Evolutionary conservation across 2,329 filamentous ascomycete species (phyloP).

Genomic region (Monosporascus ibericus): DNA sequence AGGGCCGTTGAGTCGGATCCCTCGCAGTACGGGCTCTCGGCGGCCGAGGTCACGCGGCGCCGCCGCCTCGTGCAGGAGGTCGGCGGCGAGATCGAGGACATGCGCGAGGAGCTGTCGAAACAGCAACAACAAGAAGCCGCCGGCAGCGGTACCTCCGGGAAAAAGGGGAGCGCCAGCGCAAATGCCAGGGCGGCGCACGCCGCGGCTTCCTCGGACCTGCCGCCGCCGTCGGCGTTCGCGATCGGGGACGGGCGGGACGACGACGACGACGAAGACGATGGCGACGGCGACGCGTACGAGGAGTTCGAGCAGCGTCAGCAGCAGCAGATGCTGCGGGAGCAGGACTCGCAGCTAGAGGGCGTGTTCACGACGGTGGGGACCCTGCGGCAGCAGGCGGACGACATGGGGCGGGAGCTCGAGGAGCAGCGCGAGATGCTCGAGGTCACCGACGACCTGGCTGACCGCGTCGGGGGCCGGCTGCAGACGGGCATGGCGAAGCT

Average conservation of each 20-base stretch:
- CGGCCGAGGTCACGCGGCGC: conserved; percentile 74
- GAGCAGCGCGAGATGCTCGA: conserved; percentile 89
- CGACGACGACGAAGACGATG: conserved; percentile 31
- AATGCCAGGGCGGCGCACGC: conserved; percentile 24
- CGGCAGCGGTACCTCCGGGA: not conserved
- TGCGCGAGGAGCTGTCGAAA: conserved; percentile 74
- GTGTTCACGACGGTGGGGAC: conserved; percentile 93
- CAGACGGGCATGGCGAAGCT: conserved; percentile 84
- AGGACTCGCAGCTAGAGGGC: conserved; percentile 87
- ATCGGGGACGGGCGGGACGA: conserved; percentile 43
- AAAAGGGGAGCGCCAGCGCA: not conserved
- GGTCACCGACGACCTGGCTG: conserved; percentile 75
- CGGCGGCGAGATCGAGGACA: conserved; percentile 81
- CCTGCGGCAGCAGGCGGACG: conserved; percentile 80
- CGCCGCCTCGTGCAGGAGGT: conserved; percentile 82
- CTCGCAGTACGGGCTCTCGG: conserved; percentile 76
- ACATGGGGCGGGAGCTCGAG: conserved; percentile 94
- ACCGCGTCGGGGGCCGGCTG: conserved; percentile 80
- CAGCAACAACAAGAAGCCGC: conserved; percentile 19
- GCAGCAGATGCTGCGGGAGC: conserved; percentile 84
- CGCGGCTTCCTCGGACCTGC: conserved; percentile 37
- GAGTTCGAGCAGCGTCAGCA: conserved; percentile 91
- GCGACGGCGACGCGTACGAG: conserved; percentile 59
- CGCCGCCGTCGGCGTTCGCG: conserved; percentile 51
- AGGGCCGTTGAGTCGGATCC: conserved; percentile 83